Percentiles rank a stretch among this genome's conserved stretches.
phyloP scores from a whole-genome alignment of 768 basidiomycete genomes.

The Podaxis sp. region DNA sequence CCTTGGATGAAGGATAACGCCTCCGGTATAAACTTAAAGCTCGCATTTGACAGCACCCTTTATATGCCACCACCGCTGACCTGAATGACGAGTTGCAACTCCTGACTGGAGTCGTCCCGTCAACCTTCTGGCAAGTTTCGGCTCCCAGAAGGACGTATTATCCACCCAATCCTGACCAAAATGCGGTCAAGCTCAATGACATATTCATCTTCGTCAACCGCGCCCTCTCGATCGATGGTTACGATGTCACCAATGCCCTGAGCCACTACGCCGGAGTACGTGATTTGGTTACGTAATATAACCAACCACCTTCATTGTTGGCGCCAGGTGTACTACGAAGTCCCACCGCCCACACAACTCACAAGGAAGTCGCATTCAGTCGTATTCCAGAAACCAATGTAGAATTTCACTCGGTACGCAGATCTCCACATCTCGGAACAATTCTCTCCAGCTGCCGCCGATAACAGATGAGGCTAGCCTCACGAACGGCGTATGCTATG shows the following conservation, averaged over 20 bases:
- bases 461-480: not conserved
- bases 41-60: not conserved
- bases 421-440: not conserved
- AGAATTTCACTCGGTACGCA: not conserved
- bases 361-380: not conserved
- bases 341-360: not conserved
- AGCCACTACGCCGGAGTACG: not conserved
- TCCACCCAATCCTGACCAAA: not conserved
- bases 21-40: not conserved
- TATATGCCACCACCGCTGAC: not conserved
- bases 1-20: not conserved
- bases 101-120: not conserved
- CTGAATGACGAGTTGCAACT: not conserved
- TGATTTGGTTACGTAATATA: not conserved
- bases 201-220: not conserved
- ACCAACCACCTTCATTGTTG: not conserved
- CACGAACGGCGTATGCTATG: not conserved
- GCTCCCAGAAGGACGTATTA: not conserved
- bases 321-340: not conserved
- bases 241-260: not conserved
- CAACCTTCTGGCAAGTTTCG: not conserved
- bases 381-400: not conserved
- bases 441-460: not conserved
- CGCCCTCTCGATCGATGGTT: not conserved
- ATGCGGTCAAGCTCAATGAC: not conserved